Evolutionary conservation across 305 asterid genomes (phyloP).

Genomic region (Fraxinus albicans): DNA sequence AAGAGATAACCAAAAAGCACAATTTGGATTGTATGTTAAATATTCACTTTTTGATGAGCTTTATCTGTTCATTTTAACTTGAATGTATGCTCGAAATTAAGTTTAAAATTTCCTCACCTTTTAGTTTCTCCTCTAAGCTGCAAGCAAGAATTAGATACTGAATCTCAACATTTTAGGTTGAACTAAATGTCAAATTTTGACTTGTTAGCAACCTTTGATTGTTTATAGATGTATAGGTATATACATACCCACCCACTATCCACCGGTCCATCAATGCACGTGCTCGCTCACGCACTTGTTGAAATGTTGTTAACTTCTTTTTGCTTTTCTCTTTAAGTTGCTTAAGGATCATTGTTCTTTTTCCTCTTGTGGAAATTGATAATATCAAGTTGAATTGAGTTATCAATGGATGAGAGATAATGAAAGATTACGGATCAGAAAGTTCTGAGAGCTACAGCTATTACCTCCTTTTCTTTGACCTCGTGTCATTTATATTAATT

Average conservation of each 20-base stretch:
- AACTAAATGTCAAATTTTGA: not conserved
- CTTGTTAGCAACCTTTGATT: not conserved
- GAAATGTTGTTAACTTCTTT: not conserved
- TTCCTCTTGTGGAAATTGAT: not conserved
- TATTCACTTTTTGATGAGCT: not conserved
- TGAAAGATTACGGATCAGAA: not conserved
- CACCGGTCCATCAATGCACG: not conserved
- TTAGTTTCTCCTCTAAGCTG: not conserved
- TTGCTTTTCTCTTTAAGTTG: not conserved
- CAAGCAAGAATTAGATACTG: not conserved
- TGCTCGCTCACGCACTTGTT: not conserved
- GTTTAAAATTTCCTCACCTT: not conserved
- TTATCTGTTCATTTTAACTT: not conserved
- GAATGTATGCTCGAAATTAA: not conserved
- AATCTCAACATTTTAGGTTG: not conserved
- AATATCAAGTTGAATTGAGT: not conserved
- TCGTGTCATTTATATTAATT: not conserved
- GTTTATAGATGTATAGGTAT: not conserved
- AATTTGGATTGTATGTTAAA: not conserved
- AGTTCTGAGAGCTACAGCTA: not conserved
- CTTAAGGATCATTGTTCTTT: not conserved
- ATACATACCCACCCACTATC: not conserved
- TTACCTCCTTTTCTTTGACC: not conserved
- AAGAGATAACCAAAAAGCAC: not conserved
- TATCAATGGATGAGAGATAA: not conserved